These are phyloP conservation scores for Tilletia caries DNA, from an alignment of 1,284 basidiomycete genomes.

Conservation along the genomic window DNA sequence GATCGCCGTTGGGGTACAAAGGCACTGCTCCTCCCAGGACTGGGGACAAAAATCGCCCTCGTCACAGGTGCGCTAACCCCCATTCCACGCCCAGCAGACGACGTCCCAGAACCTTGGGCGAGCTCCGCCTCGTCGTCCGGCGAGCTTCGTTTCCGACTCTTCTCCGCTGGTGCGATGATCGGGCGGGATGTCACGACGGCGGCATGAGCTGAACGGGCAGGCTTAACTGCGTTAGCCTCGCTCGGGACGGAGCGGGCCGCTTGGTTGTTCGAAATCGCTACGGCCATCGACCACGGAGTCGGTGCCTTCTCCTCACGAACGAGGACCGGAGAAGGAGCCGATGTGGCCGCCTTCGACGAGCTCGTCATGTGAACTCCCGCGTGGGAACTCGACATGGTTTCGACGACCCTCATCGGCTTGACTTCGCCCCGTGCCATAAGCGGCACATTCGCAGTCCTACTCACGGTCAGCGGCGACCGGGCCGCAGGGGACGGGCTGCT, in stretches of 20 bases:
- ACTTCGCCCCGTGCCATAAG: too few relatives aligned
- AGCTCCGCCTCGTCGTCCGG: slow-evolving; percentile 1
- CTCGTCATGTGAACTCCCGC: too few relatives aligned
- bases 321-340: too few relatives aligned
- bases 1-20: slow-evolving; percentile 10
- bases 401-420: too few relatives aligned
- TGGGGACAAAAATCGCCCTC: neutral
- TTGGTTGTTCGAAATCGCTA: neutral
- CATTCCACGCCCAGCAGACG: too few relatives aligned
- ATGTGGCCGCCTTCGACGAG: neutral
- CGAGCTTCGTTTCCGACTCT: slow-evolving; percentile 6
- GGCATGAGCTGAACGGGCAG: too few relatives aligned
- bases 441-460: neutral
- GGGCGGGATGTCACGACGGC: too few relatives aligned
- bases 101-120: too few relatives aligned
- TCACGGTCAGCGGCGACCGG: neutral
- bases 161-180: neutral
- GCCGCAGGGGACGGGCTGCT: too few relatives aligned
- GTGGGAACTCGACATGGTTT: too few relatives aligned
- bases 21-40: neutral
- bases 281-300: slow-evolving; percentile 1
- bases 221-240: neutral
- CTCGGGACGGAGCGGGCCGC: neutral
- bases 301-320: neutral
- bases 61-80: neutral